These are phyloP conservation scores for Ascosphaera apis DNA, from an alignment of 2,329 filamentous ascomycete genomes.

Conservation along the genomic window DNA sequence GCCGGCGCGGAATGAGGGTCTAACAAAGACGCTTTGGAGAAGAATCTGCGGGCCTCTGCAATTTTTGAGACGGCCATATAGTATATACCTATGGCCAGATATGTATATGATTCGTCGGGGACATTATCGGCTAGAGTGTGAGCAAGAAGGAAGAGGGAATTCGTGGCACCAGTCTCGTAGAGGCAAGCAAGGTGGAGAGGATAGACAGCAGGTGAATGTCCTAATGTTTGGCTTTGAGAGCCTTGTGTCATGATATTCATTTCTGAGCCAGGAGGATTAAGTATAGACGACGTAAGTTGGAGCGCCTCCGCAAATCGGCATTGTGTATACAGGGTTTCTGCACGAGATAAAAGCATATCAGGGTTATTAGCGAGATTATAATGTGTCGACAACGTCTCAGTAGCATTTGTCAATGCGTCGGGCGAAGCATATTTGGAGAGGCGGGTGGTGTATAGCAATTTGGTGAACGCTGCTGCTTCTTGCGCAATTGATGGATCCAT, in stretches of 20 bases:
- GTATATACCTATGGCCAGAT: constrained; percentile 86
- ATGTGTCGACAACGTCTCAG: constrained; percentile 78
- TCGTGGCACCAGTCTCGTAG: constrained; percentile 67
- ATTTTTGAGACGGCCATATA: constrained; percentile 79
- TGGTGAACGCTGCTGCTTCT: constrained; percentile 81
- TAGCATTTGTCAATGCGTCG: constrained; percentile 56
- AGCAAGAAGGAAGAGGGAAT: constrained; percentile 71
- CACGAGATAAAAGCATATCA: constrained; percentile 71
- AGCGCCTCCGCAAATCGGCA: constrained; percentile 81
- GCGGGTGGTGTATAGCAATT: constrained; percentile 86
- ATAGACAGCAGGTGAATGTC: constrained; percentile 36
- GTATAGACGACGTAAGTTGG: constrained; percentile 57
- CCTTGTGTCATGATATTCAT: constrained; percentile 35
- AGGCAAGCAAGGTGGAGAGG: constrained; percentile 81
- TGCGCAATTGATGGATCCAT: constrained; percentile 43
- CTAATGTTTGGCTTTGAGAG: constrained; percentile 16
- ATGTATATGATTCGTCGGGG: constrained; percentile 74
- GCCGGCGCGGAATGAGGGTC: constrained; percentile 91
- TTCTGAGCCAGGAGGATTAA: constrained; percentile 55
- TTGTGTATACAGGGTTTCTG: constrained; percentile 81
- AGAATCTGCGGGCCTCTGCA: constrained; percentile 81
- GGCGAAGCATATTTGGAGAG: constrained; percentile 90
- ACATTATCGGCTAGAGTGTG: constrained; percentile 85
- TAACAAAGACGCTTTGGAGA: constrained; percentile 93
- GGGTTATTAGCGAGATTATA: constrained; percentile 73